Evolutionary conservation across 768 basidiomycete species (phyloP), one percentile per base, ranked within the genome.

Genomic region (Hebeloma cylindrosporum): DNA sequence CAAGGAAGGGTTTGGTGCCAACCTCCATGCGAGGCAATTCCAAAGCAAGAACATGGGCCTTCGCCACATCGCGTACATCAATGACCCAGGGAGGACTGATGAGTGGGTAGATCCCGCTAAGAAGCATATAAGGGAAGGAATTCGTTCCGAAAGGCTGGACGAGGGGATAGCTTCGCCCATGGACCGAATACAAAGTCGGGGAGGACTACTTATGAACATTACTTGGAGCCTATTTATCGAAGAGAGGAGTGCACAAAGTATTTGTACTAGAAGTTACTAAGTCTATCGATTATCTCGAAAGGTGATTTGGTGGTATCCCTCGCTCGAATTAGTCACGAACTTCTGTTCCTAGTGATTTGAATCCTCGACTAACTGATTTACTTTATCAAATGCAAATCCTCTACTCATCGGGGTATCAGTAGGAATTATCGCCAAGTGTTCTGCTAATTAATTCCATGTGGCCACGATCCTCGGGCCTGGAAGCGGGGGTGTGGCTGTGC

Each of bases 121-220:
- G 49, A 23, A 68, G 56, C 13, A 27, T 47, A 45, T 54, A 55
- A 23, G 61, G 51, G 44, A 60, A 41, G 30, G 47, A 37, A 52
- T 68, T 65, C 21, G 61, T 60, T 22, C 63, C 63, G 8, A 66
- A 54, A 48, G n/a, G 53, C 32, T 8, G 64, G 67, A 14, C 52
- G 54, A 18, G 66, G 64, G 45, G 51, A 60, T 35, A 54, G 40
- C 1, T 60, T 52, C 7, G 65, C 60, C 34, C 61, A 67, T 2
- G 70, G 70, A 4, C 70, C 70, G 38, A 51, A 65, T 43, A 69
- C 56, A 43, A 66, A 66, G 5, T 62, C 60, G 2, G 69, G 68
- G 21, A 67, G 61, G 38, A 70, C 65, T 66, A 30, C 7, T 27
- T 28, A 32, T 27, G 27, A n/a, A n/a, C n/a, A n/a, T n/a, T n/a